phyloP scores from a whole-genome alignment of 345 rosid species.

The Rubroshorea leprosula region DNA sequence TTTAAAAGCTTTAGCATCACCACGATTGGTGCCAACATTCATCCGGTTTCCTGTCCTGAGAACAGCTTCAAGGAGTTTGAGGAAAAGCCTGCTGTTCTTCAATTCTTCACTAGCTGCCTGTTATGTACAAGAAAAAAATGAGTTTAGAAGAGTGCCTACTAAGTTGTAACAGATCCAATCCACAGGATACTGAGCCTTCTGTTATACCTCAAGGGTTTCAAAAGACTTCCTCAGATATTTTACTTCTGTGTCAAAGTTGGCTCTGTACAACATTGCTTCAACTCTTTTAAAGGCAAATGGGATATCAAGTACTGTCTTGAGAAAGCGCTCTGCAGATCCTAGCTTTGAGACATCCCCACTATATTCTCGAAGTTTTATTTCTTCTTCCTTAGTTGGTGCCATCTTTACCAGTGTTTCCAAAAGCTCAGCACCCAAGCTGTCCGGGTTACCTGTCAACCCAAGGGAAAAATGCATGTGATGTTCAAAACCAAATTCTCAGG shows the following conservation, averaged over 20 bases:
- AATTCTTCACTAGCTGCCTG: slow-evolving; percentile 88
- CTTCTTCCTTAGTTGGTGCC: slow-evolving; percentile 99
- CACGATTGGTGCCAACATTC: slow-evolving; percentile 97
- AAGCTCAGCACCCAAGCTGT: slow-evolving; percentile 85
- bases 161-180: background rate
- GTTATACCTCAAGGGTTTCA: slow-evolving; percentile 73
- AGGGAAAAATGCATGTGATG: background rate
- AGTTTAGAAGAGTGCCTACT: slow-evolving; percentile 8
- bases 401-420: slow-evolving; percentile 90
- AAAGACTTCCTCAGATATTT: slow-evolving; percentile 79
- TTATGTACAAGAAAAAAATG: slow-evolving; percentile 13
- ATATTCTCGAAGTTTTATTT: slow-evolving; percentile 83
- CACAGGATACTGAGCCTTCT: background rate
- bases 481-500: too few species aligned
- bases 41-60: slow-evolving; percentile 88
- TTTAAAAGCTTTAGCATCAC: slow-evolving; percentile 92
- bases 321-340: slow-evolving; percentile 91
- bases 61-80: slow-evolving; percentile 96
- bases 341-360: slow-evolving; percentile 62
- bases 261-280: slow-evolving; percentile 93
- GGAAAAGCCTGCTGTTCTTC: slow-evolving; percentile 84
- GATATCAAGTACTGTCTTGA: slow-evolving; percentile 78
- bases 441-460: slow-evolving; percentile 68
- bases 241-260: slow-evolving; percentile 88
- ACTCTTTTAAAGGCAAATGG: slow-evolving; percentile 95